Base-by-base conservation (phyloP, 164 flowering plant species). In the Protea cynaroides region DNA sequence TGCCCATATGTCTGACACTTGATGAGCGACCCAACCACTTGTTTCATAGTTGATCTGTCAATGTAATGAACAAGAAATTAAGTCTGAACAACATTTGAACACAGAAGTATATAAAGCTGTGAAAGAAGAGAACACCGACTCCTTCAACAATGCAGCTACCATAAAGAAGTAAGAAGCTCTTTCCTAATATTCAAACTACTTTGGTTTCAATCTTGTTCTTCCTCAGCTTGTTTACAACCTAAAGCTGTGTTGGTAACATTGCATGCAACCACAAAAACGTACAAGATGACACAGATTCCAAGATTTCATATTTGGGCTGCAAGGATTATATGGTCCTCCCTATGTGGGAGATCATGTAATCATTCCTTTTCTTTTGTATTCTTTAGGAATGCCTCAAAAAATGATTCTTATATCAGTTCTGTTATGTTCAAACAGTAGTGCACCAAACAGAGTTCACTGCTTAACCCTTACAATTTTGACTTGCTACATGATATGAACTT, bases 1-100 rank as follows among this genome's bases (percentile, higher is more conserved):
- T 36, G 90, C 96, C 98, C 98, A 94, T 74, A 90, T 73, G 67
- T 94, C 98, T 34, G 95, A 83, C 25, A 83, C 86, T 58, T 94
- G 97, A 80, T 94, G 98, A 13, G 68, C 86, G 69, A 94, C 98
- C 97, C 97, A 94, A 56, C 98, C 98, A 70, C 76, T 81, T 53
- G 90, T 77, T 76, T 81, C 85, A 74, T 94, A 94, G 74, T 90
- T 89, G 65, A 90, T 92, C 97, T 92, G 78, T 60, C 21, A 37
- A 50, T 21, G 52, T 25, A 49, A 63, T 60, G 56, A 40, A 23
- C 6, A 22, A 52, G 56, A 24, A 40, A 19, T 61, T 60, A 29
- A 61, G 34, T 43, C 38, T 12, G 4, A 46, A 25, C 23, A 40
- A 56, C 70, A 72, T 73, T 62, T 52, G 29, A 64, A 59, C 25